Conservation (phyloP, 441 rosid species). For the Manihot esculenta region DNA sequence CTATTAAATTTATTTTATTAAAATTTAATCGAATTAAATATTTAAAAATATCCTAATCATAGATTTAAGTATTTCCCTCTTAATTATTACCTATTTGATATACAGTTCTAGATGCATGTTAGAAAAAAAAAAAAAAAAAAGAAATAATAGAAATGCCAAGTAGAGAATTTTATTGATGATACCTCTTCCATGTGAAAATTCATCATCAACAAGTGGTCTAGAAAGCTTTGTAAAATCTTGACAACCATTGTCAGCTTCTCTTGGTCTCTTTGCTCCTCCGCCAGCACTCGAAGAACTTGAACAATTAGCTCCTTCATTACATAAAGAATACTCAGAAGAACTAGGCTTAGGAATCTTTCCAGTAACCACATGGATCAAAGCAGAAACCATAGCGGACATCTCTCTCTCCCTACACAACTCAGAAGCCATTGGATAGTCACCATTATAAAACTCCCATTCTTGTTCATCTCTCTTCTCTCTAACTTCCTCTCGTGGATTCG, state of each 20-base stretch:
- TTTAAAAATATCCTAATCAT: too few species aligned
- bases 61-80: too few species aligned
- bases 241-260: slow-evolving; percentile 26
- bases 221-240: slow-evolving; percentile 11
- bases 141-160: too few species aligned
- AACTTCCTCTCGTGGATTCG: slow-evolving; percentile 26
- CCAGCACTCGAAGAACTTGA: slow-evolving; percentile 13
- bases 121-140: too few species aligned
- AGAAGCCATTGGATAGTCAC: too few species aligned
- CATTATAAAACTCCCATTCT: too few species aligned
- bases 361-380: slow-evolving; percentile 55
- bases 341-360: slow-evolving; percentile 39
- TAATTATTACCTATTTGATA: too few species aligned
- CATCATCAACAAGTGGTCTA: slow-evolving; percentile 18
- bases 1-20: too few species aligned
- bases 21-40: too few species aligned
- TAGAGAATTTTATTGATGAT: background rate
- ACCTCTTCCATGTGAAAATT: background rate
- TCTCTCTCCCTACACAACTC: slow-evolving; percentile 38
- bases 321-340: background rate
- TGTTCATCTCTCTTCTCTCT: background rate
- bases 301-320: background rate
- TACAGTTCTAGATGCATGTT: too few species aligned
- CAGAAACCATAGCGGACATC: slow-evolving; percentile 56
- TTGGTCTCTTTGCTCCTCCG: slow-evolving; percentile 25